Evolutionary conservation across 495 filamentous ascomycete species (phyloP).

Genomic region (Cercophora newfieldiana): DNA sequence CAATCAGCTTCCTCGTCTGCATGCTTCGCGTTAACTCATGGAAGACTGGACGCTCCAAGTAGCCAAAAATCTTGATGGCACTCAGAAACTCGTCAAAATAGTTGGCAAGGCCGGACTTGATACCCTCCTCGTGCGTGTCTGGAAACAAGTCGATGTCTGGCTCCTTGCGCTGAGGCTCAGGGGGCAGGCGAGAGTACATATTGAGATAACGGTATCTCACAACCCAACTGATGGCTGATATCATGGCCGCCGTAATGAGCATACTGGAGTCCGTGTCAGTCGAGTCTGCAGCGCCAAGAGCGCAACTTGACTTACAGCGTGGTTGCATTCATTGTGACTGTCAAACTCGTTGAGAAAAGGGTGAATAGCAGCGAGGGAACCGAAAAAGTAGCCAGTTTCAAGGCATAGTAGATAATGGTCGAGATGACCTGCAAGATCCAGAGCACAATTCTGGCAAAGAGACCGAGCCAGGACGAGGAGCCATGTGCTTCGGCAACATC

Average conservation of each 20-base stretch:
- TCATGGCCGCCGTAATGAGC: conserved; percentile 72
- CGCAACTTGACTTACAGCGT: conserved; percentile 64
- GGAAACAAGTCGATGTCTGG: conserved; percentile 93
- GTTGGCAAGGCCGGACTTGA: conserved; percentile 86
- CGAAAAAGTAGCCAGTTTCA: conserved; percentile 85
- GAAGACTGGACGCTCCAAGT: conserved; percentile 93
- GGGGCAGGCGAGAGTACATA: conserved; percentile 90
- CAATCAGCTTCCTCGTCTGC: conserved; percentile 95
- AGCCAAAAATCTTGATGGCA: conserved; percentile 99
- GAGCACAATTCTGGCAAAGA: conserved; percentile 46
- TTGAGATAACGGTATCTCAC: conserved; percentile 92
- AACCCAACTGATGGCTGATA: conserved; percentile 85
- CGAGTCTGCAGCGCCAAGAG: not conserved
- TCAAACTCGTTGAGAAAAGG: conserved; percentile 91
- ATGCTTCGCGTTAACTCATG: conserved; percentile 96
- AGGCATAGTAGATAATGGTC: conserved; percentile 72
- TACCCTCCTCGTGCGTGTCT: conserved; percentile 83
- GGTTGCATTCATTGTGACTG: conserved; percentile 97
- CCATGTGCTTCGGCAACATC: conserved; percentile 40
- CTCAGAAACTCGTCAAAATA: conserved; percentile 98
- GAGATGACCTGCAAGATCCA: conserved; percentile 68
- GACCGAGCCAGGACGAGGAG: conserved; percentile 49
- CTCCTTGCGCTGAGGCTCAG: conserved; percentile 93
- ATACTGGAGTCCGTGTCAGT: conserved; percentile 49
- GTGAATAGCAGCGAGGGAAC: conserved; percentile 88